Base-by-base conservation (phyloP, 345 rosid genomes). In the Citrus unshiu region DNA sequence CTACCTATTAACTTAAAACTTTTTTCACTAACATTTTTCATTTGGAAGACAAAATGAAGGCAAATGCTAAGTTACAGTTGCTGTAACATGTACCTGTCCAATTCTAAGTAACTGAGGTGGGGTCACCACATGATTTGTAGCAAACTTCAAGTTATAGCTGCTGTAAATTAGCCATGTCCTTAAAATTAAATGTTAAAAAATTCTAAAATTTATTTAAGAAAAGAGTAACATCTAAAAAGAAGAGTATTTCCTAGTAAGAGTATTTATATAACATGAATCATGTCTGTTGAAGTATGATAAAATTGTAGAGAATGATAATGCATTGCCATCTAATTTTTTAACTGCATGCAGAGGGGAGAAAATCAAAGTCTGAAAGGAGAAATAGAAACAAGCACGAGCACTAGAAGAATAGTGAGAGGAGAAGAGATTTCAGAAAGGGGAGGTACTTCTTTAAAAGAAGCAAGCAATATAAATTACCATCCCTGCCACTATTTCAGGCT, bases 401-500 rank as follows among this genome's bases (percentile, higher is more conserved):
- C 18, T 0, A 63, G 79, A 75, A 78, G 81, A 71, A 81, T 73
- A 72, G 58, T 59, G 10, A 21, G 49, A 49, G 40, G 63, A 22
- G 87, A 78, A 62, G 76, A 82, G 56, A 29, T 25, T 19, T 27
- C 21, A 30, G 83, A 46, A n/a, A 58, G 51, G 43, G 81, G 73
- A 16, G n/a, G 77, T 3, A 40, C 76, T 39, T 66, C 78, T 24
- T 40, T 59, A 24, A 62, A 8, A 22, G 83, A 70, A 22, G 22
- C 71, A 22, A 70, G 29, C 30, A 61, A 4, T 27, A 63, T 54
- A 6, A 54, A 51, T 27, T 58, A 76, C 74, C 91, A 88, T 81
- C 91, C 89, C 2, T 88, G 89, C 83, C 74, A 84, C 75, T 86
- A 86, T 79, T 75, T 86, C 37, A 84, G 78, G 85, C 79, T 79